Evolutionary conservation across 2,329 filamentous ascomycete genomes (phyloP).

Genomic region (Monosporascus sp.): DNA sequence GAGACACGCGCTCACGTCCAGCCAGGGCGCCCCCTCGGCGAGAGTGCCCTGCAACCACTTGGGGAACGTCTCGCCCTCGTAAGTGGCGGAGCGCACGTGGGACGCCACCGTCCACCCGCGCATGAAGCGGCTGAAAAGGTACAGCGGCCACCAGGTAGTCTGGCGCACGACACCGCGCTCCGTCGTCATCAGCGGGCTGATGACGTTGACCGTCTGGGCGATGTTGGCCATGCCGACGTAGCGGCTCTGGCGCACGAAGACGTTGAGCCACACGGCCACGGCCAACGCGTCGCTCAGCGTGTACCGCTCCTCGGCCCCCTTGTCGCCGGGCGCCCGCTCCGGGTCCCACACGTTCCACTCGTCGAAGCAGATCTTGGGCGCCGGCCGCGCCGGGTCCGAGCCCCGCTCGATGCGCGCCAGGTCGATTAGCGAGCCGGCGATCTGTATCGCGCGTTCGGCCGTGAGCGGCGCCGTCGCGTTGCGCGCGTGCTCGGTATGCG

Average conservation of each 20-base stretch:
- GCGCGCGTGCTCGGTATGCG: constrained; percentile 36
- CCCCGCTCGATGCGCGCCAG: constrained; percentile 66
- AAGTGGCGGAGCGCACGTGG: constrained; percentile 58
- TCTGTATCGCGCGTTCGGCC: constrained; percentile 69
- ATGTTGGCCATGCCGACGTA: constrained; percentile 75
- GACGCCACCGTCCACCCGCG: constrained; percentile 62
- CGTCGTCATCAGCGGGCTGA: constrained; percentile 69
- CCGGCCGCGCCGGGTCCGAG: constrained; percentile 51
- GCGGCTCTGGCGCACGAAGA: constrained; percentile 66
- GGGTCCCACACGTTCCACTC: constrained; percentile 85
- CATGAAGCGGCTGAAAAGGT: constrained; percentile 68
- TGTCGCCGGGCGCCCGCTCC: constrained; percentile 61
- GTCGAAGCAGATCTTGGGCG: constrained; percentile 72
- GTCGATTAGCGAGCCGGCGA: constrained; percentile 63
- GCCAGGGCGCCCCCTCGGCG: constrained; percentile 56
- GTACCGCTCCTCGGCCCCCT: constrained; percentile 69
- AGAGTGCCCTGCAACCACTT: constrained; percentile 59
- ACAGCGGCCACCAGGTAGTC: constrained; percentile 69
- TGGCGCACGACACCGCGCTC: constrained; percentile 60
- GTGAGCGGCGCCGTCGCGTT: constrained; percentile 59
- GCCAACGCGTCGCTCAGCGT: constrained; percentile 70
- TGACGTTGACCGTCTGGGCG: constrained; percentile 73
- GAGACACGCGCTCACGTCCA: constrained; percentile 61
- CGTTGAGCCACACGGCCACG: constrained; percentile 71
- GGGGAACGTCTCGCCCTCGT: constrained; percentile 61